These are phyloP conservation scores for Hygrophoropsis aurantiaca DNA, from an alignment of 768 basidiomycete species.

Conservation along the genomic window DNA sequence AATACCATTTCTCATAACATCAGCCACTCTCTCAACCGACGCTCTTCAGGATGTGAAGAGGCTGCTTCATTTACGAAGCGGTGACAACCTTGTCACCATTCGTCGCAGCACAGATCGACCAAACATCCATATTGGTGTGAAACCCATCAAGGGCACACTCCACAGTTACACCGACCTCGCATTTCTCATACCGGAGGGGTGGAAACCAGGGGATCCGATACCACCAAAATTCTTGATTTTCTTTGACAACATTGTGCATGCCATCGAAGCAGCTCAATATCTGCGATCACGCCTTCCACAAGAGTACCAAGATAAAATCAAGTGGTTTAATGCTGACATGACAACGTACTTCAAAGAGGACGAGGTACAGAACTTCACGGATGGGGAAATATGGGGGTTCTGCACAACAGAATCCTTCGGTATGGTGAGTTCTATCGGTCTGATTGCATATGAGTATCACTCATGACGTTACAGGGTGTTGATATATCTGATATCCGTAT, in stretches of 20 bases:
- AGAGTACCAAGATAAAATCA: slow-evolving; percentile 13
- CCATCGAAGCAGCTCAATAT: slow-evolving; percentile 8
- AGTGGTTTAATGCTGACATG: slow-evolving; percentile 24
- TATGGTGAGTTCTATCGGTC: slow-evolving; percentile 29
- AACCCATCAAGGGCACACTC: slow-evolving; percentile 13
- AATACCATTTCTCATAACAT: slow-evolving; percentile 12
- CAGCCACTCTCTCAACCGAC: slow-evolving; percentile 13
- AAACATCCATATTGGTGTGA: slow-evolving; percentile 18
- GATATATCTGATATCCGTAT: slow-evolving; percentile 33
- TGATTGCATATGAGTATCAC: too few species aligned
- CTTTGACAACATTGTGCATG: slow-evolving; percentile 24
- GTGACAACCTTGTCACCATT: neutral
- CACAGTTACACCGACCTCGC: slow-evolving; percentile 10
- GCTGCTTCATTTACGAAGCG: neutral
- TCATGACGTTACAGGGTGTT: slow-evolving; percentile 36
- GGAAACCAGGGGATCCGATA: slow-evolving; percentile 4
- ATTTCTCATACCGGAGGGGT: slow-evolving; percentile 14
- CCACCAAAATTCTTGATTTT: slow-evolving; percentile 24
- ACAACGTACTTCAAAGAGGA: slow-evolving; percentile 14
- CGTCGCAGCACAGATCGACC: slow-evolving; percentile 10
- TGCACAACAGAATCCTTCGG: slow-evolving; percentile 33
- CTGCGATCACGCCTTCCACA: slow-evolving; percentile 11
- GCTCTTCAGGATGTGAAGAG: slow-evolving; percentile 3
- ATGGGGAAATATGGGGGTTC: slow-evolving; percentile 24
- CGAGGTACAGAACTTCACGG: slow-evolving; percentile 8